Conservation (phyloP, 2,329 filamentous ascomycete genomes). For the Phaeosphaeria sp. region DNA sequence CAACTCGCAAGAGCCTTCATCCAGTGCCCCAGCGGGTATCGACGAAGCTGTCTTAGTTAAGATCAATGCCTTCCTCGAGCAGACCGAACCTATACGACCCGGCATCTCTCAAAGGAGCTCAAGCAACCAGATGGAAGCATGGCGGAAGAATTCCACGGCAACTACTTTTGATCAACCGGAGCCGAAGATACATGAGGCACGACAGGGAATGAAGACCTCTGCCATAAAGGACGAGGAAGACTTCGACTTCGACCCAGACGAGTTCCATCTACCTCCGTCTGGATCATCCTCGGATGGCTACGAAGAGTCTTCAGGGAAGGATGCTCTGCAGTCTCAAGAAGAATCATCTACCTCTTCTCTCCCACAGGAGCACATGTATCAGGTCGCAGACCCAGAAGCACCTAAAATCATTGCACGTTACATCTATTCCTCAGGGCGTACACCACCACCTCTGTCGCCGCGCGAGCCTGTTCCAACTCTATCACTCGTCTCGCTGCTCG, state of each 20-base stretch:
- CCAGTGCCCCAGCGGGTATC: neutral
- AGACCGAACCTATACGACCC: neutral
- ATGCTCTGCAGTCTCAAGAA: neutral
- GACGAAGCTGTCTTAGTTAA: neutral
- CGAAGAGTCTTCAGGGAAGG: neutral
- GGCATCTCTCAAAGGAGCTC: too few relatives aligned
- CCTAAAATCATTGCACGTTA: neutral
- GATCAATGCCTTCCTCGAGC: neutral
- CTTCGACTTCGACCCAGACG: neutral
- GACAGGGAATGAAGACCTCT: neutral
- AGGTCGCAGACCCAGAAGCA: neutral
- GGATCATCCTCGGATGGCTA: neutral
- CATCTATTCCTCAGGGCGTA: neutral
- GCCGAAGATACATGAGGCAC: neutral
- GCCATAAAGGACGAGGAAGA: neutral
- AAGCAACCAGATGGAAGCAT: neutral
- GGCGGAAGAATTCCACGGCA: neutral
- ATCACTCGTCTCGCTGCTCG: neutral
- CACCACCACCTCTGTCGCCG: neutral
- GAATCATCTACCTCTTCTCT: neutral
- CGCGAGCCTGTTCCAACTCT: neutral
- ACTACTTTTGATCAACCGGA: neutral
- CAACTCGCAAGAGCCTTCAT: neutral
- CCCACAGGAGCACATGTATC: neutral
- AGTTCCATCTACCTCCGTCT: neutral